Evolutionary conservation across 139 green algal species (phyloP).

Genomic region (Monoraphidium neglectum): DNA sequence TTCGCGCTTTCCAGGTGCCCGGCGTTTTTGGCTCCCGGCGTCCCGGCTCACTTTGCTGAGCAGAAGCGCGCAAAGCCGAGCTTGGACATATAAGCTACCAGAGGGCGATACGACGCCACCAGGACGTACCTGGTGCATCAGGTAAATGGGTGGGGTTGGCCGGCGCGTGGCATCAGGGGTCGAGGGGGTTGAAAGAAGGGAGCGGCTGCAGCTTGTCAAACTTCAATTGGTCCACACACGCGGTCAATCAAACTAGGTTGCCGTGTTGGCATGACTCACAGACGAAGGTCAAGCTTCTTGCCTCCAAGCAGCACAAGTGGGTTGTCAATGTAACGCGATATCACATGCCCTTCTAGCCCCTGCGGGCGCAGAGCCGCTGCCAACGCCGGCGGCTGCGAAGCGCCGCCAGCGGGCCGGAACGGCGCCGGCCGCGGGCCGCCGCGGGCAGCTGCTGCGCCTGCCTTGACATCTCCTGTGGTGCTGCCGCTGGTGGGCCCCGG

Average conservation of each 20-base stretch:
- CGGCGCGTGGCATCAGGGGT: too few species aligned
- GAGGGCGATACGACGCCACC: slow-evolving; percentile 8
- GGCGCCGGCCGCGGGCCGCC: not conserved
- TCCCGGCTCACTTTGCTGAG: too few species aligned
- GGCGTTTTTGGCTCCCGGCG: too few species aligned
- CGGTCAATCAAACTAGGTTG: too few species aligned
- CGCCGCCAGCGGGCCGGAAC: not conserved
- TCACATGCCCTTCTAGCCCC: not conserved
- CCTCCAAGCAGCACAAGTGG: slow-evolving; percentile 60
- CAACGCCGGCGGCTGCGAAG: not conserved
- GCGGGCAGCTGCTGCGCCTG: not conserved
- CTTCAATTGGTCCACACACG: too few species aligned
- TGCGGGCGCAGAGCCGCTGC: not conserved
- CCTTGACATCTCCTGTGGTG: not conserved
- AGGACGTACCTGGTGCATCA: too few species aligned
- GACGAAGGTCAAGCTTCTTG: slow-evolving; percentile 80
- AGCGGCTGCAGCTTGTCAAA: too few species aligned
- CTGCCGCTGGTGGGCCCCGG: too few species aligned
- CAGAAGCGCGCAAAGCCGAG: slow-evolving; percentile 73
- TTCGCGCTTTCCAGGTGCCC: too few species aligned
- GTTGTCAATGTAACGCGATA: slow-evolving; percentile 60
- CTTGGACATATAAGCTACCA: slow-evolving; percentile 57
- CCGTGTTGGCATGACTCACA: slow-evolving; percentile 75
- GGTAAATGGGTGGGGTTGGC: too few species aligned
- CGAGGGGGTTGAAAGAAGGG: too few species aligned